Base-by-base conservation (phyloP, 106 monocot species). In the Amphibolis antarctica region DNA sequence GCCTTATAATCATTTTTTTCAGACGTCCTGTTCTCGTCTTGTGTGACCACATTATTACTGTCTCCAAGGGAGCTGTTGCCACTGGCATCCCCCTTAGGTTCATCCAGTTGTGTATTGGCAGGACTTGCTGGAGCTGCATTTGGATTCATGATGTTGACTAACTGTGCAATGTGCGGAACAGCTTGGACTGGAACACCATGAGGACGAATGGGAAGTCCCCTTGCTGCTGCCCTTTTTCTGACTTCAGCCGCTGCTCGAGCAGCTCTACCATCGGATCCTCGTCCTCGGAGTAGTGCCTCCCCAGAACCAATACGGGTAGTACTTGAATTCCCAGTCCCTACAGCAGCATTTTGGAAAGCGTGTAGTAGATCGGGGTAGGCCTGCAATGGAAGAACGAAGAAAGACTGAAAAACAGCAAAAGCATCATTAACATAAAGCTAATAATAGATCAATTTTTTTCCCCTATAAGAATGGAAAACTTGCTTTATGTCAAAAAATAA, bases 241-340 rank as follows among this genome's bases (percentile, higher is more conserved):
- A 72, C 76, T 73, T 91, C 90, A n/a, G 86, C 84, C 19, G 85
- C 82, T 42, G 96, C 91, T 43, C 83, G 79, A 66, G 96, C 90
- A 23, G 87, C 96, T 59, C 96, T 72, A 63, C 82, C 86, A 60
- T 91, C 90, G 54, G 77, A 63, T 6, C 86, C 86, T 62, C 80
- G 78, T 28, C 84, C 86, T 6, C 91, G 90, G 65, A 80, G 72
- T 12, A 85, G 29, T 28, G 59, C 72, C 24, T 80, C 96, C 6
- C 85, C 80, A 61, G 77, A n/a, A 13, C 77, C 46, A 12, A 76
- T 22, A 23, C 76, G 61, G n/a, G 83, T 49, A 12, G 79, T 18
- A 44, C 47, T 64, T 7, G 53, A 65, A 24, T 65, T 77, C 14
- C 73, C 66, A 55, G 77, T 55, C 28, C 81, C 76, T 1, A 28